phyloP scores from a whole-genome alignment of 306 rosid species.

The Corylus americana region DNA sequence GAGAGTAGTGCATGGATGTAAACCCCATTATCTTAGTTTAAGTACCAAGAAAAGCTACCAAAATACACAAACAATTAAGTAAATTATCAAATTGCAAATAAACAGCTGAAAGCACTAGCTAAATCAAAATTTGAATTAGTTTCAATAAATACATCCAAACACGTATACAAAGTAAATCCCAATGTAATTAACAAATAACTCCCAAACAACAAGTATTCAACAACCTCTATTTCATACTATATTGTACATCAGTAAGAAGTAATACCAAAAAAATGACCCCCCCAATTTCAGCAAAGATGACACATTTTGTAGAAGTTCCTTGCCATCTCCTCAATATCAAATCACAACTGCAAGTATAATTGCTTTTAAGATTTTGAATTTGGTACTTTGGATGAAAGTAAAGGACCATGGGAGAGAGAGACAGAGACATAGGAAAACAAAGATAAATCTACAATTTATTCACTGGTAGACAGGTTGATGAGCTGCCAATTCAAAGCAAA shows the following conservation, averaged over 20 bases:
- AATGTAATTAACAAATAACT: slow-evolving; percentile 22
- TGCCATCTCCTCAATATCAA: slow-evolving; percentile 89
- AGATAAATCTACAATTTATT: too few relatives aligned
- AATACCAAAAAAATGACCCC: slow-evolving; percentile 94
- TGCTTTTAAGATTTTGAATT: too few relatives aligned
- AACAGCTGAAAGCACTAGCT: not conserved
- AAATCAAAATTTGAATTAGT: too few relatives aligned
- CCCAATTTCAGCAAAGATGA: slow-evolving; percentile 88
- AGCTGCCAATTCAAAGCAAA: slow-evolving; percentile 1
- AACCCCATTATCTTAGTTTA: too few relatives aligned
- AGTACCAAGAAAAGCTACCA: too few relatives aligned
- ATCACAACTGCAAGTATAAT: not conserved
- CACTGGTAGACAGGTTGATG: too few relatives aligned
- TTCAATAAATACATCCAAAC: not conserved
- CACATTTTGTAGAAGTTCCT: slow-evolving; percentile 55
- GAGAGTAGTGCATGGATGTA: too few relatives aligned
- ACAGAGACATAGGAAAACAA: too few relatives aligned
- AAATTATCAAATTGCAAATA: not conserved
- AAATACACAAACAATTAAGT: not conserved
- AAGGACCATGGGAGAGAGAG: too few relatives aligned
- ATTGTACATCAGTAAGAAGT: slow-evolving; percentile 97
- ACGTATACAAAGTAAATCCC: not conserved
- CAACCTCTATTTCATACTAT: slow-evolving; percentile 64
- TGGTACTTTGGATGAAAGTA: too few relatives aligned
- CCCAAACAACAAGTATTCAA: too few relatives aligned